Conservation (phyloP, 805 yeast genomes). For the Vanderwaltozyma yarrowii region DNA sequence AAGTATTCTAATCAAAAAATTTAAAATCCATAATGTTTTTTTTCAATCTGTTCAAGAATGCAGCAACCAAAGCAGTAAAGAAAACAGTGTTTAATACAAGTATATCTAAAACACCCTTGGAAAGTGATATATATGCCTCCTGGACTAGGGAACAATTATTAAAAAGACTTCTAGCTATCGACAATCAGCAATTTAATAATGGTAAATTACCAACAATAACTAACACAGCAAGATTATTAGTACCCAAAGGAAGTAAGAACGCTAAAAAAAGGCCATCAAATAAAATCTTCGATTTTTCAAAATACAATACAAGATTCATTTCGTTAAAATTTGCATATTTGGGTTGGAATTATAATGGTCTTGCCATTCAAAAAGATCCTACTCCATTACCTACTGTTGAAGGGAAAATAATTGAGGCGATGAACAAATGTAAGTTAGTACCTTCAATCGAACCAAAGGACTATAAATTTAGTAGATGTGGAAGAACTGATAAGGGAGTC, state of each 20-base stretch:
- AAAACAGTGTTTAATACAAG: too few species aligned
- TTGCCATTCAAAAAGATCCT: slow-evolving; percentile 68
- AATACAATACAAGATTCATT: slow-evolving; percentile 52
- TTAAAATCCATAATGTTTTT: too few species aligned
- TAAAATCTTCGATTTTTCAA: slow-evolving; percentile 54
- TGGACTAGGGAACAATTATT: slow-evolving; percentile 66
- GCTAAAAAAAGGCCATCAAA: too few species aligned
- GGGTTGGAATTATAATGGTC: slow-evolving; percentile 93
- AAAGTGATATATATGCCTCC: too few species aligned
- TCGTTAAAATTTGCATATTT: slow-evolving; percentile 79
- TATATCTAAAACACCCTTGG: too few species aligned
- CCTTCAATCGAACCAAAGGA: slow-evolving; percentile 47
- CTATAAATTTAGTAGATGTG: slow-evolving; percentile 79
- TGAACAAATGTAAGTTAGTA: slow-evolving; percentile 57
- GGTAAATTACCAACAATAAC: too few species aligned
- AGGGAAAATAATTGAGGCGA: slow-evolving; percentile 58
- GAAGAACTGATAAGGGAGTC: slow-evolving; percentile 93
- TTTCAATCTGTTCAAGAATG: too few species aligned
- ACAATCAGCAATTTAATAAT: too few species aligned
- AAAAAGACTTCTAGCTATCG: slow-evolving; percentile 30
- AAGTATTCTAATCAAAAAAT: too few species aligned
- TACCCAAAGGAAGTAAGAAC: too few species aligned
- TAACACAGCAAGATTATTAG: too few species aligned
- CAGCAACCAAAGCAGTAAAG: too few species aligned
- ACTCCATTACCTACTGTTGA: slow-evolving; percentile 86